Conservation (phyloP, 495 filamentous ascomycete genomes). For the Saxispiralis lemnorum region DNA sequence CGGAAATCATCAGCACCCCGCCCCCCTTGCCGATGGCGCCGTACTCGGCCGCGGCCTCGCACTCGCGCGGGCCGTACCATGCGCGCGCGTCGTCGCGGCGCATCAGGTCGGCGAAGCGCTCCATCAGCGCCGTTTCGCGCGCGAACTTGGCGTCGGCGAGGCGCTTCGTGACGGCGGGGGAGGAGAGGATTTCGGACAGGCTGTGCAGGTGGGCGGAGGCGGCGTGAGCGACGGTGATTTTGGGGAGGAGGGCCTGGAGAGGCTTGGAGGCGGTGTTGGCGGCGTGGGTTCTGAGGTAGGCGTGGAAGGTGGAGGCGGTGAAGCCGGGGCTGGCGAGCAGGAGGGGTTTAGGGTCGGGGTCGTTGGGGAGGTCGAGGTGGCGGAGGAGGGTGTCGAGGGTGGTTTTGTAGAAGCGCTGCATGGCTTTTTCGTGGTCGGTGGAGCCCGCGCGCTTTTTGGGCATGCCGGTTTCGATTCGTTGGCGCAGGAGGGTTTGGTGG, state of each 20-base stretch:
- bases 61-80: slow-evolving; percentile 78
- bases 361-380: slow-evolving; percentile 51
- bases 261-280: slow-evolving; percentile 41
- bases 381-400: slow-evolving; percentile 57
- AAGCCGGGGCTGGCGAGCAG: slow-evolving; percentile 84
- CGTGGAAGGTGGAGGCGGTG: slow-evolving; percentile 60
- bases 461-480: slow-evolving; percentile 66
- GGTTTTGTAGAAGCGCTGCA: slow-evolving; percentile 66
- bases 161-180: slow-evolving; percentile 52
- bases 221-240: slow-evolving; percentile 62
- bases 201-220: slow-evolving; percentile 70
- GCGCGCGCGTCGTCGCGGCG: slow-evolving; percentile 76
- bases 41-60: slow-evolving; percentile 69
- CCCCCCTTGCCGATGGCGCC: slow-evolving; percentile 78
- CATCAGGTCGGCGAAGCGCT: slow-evolving; percentile 61
- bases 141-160: slow-evolving; percentile 76
- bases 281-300: slow-evolving; percentile 59
- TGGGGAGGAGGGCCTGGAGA: slow-evolving; percentile 23
- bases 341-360: slow-evolving; percentile 39
- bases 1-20: slow-evolving; percentile 68
- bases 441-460: slow-evolving; percentile 45
- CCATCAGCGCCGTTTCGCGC: slow-evolving; percentile 68
- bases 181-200: slow-evolving; percentile 69
- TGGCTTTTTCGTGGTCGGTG: slow-evolving; percentile 37
- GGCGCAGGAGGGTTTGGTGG: slow-evolving; percentile 71